phyloP scores from a whole-genome alignment of 768 basidiomycete species.

The Jaapia argillacea region DNA sequence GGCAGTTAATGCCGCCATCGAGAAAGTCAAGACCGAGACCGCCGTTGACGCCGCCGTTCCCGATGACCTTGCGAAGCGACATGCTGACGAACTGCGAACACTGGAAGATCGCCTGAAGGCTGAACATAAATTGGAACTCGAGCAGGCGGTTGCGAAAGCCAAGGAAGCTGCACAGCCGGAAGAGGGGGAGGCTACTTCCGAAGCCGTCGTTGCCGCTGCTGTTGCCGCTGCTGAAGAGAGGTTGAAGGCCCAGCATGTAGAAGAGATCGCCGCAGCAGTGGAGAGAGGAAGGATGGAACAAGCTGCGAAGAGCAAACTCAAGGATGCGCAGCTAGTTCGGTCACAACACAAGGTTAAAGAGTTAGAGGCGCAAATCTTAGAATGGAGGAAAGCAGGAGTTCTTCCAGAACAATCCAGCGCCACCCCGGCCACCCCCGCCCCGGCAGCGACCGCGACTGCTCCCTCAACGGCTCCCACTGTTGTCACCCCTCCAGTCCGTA shows the following conservation, averaged over 20 bases:
- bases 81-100: conserved; percentile 48
- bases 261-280: conserved; percentile 54
- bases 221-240: conserved; percentile 39
- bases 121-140: conserved; percentile 44
- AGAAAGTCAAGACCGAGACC: conserved; percentile 41
- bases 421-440: conserved; percentile 2
- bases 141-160: conserved; percentile 31
- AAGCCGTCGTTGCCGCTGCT: conserved; percentile 37
- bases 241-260: conserved; percentile 33
- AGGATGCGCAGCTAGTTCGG: conserved; percentile 59
- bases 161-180: conserved; percentile 20
- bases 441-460: background rate
- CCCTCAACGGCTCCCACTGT: conserved; percentile 14
- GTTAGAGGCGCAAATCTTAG: conserved; percentile 51
- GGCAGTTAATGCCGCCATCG: conserved; percentile 46
- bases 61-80: conserved; percentile 38
- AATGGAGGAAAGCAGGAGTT: conserved; percentile 41
- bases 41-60: conserved; percentile 16
- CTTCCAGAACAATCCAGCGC: conserved; percentile 22
- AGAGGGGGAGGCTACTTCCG: conserved; percentile 10
- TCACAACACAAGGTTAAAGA: conserved; percentile 57
- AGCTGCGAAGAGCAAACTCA: conserved; percentile 50
- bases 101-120: conserved; percentile 42
- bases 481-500: conserved; percentile 17
- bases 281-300: conserved; percentile 63